Evolutionary conservation across 2,329 filamentous ascomycete genomes (phyloP).

Genomic region (Trichoderma harzianum): DNA sequence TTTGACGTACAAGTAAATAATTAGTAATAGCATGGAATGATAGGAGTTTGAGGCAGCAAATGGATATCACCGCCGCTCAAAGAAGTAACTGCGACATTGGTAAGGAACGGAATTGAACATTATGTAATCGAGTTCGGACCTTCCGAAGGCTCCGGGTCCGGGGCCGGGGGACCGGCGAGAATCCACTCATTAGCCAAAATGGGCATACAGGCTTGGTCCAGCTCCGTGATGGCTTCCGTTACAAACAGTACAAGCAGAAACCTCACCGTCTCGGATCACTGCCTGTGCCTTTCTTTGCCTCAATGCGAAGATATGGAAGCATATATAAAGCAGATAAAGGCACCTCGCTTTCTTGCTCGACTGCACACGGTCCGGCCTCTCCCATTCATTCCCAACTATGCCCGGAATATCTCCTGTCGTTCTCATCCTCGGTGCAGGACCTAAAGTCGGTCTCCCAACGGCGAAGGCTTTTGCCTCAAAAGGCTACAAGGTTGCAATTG

Average conservation of each 20-base stretch:
- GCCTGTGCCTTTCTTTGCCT: background rate
- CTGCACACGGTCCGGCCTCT: background rate
- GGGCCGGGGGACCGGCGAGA: background rate
- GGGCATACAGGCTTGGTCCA: background rate
- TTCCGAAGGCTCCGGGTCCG: conserved; percentile 8
- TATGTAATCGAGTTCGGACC: conserved; percentile 6
- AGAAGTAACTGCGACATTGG: background rate
- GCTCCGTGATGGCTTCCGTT: background rate
- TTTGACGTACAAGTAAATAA: background rate
- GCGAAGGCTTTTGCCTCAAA: background rate
- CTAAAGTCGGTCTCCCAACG: background rate
- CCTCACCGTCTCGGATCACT: background rate
- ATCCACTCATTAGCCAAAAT: background rate
- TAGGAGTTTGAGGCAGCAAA: background rate
- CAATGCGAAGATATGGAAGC: background rate
- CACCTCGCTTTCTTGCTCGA: background rate
- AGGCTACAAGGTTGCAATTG: conserved; percentile 9
- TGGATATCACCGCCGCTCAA: background rate
- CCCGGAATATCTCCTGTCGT: background rate
- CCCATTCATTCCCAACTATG: background rate
- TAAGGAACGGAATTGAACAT: background rate
- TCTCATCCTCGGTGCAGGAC: conserved; percentile 1
- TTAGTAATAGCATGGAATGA: background rate
- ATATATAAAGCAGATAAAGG: background rate
- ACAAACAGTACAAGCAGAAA: background rate